These are phyloP conservation scores for Xenoacremonium recifei DNA, from an alignment of 2,329 filamentous ascomycete species.

Conservation along the genomic window DNA sequence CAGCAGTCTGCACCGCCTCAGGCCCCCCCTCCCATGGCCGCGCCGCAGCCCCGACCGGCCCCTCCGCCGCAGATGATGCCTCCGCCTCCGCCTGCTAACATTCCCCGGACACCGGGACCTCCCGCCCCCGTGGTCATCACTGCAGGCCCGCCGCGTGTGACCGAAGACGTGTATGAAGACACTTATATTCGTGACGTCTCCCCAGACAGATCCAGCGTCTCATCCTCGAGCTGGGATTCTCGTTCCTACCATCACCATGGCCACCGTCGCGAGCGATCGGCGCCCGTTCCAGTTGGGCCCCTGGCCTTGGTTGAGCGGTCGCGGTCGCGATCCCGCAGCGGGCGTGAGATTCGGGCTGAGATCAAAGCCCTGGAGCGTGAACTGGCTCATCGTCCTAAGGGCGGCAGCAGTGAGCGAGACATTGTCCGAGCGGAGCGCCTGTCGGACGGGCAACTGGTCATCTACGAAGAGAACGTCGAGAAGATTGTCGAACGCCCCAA, in stretches of 20 bases:
- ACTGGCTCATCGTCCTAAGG: conserved; percentile 35
- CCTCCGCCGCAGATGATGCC: conserved; percentile 5
- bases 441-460: conserved; percentile 60
- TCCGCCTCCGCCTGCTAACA: conserved; percentile 15
- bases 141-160: conserved; percentile 25
- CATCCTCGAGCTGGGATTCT: conserved; percentile 34
- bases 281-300: conserved; percentile 15
- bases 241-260: conserved; percentile 27
- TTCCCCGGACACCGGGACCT: conserved; percentile 5
- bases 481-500: conserved; percentile 51
- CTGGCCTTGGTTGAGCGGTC: conserved; percentile 41
- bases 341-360: conserved; percentile 69
- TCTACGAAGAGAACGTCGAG: conserved; percentile 62
- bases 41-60: too few relatives aligned
- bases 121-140: conserved; percentile 32
- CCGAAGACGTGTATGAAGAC: conserved; percentile 41
- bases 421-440: conserved; percentile 56
- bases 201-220: conserved; percentile 40
- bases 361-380: conserved; percentile 66
- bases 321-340: conserved; percentile 41
- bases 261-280: conserved; percentile 24
- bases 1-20: conserved; percentile 1
- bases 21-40: conserved; percentile 1
- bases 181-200: conserved; percentile 50
- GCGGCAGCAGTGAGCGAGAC: conserved; percentile 44